Conservation (phyloP, 768 basidiomycete species). For the Russula sp. region DNA sequence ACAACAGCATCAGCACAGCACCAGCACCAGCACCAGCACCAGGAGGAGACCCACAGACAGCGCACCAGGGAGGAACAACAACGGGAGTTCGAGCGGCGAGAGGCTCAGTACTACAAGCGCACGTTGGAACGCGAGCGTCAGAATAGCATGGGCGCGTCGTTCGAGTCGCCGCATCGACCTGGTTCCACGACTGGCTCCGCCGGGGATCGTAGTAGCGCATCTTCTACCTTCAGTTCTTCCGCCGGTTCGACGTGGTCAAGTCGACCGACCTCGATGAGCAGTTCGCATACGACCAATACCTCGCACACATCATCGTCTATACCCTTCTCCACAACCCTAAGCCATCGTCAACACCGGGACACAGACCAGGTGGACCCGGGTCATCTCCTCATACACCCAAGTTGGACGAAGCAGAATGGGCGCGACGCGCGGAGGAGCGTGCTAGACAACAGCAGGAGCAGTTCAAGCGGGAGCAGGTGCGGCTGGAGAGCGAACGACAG, state of each 20-base stretch:
- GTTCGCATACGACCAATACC: slow-evolving; percentile 21
- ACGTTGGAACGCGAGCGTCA: slow-evolving; percentile 31
- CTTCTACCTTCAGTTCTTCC: slow-evolving; percentile 29
- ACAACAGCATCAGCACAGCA: slow-evolving; percentile 37
- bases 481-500: slow-evolving; percentile 47
- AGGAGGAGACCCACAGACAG: slow-evolving; percentile 25
- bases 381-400: slow-evolving; percentile 30
- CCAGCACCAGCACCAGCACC: slow-evolving; percentile 34
- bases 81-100: slow-evolving; percentile 30
- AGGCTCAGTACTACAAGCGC: slow-evolving; percentile 21
- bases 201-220: slow-evolving; percentile 29
- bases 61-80: slow-evolving; percentile 35
- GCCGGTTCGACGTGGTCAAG: slow-evolving; percentile 28
- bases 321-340: slow-evolving; percentile 17
- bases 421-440: slow-evolving; percentile 60
- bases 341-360: slow-evolving; percentile 14
- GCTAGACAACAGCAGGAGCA: slow-evolving; percentile 63
- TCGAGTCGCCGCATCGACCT: slow-evolving; percentile 32
- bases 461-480: slow-evolving; percentile 59
- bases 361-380: slow-evolving; percentile 25
- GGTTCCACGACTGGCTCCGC: slow-evolving; percentile 29
- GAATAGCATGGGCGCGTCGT: slow-evolving; percentile 32
- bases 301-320: slow-evolving; percentile 21
- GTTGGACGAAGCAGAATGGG: slow-evolving; percentile 52
- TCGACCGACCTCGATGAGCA: slow-evolving; percentile 27